Percentiles rank a stretch among this genome's conserved stretches.
Evolutionary conservation across 495 filamentous ascomycete genomes (phyloP).

Genomic region (Aspergillus biplanus): DNA sequence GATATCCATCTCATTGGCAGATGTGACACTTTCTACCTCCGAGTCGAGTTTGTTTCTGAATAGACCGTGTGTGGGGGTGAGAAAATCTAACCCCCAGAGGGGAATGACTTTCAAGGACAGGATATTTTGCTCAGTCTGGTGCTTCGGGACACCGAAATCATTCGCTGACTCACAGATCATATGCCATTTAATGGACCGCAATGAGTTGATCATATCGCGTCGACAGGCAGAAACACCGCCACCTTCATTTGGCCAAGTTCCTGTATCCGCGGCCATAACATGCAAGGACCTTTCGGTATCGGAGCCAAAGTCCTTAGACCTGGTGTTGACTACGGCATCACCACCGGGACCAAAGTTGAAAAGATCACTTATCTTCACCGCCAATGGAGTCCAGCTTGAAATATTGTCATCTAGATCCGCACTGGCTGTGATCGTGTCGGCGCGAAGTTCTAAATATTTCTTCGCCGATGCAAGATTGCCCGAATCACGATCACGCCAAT

Average conservation of each 20-base stretch:
- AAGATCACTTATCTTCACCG: conserved; percentile 64
- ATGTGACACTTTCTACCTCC: conserved; percentile 59
- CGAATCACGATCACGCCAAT: conserved; percentile 61
- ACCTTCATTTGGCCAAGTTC: conserved; percentile 69
- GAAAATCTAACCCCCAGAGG: conserved; percentile 67
- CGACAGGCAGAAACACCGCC: conserved; percentile 70
- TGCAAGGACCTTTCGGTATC: conserved; percentile 61
- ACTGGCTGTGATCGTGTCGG: conserved; percentile 62
- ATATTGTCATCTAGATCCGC: conserved; percentile 64
- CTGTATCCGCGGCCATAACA: conserved; percentile 65
- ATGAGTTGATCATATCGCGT: conserved; percentile 68
- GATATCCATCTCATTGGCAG: conserved; percentile 58
- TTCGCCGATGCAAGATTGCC: conserved; percentile 57
- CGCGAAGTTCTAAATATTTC: conserved; percentile 57
- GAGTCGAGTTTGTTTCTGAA: conserved; percentile 64
- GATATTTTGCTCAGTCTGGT: conserved; percentile 68
- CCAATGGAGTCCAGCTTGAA: conserved; percentile 61
- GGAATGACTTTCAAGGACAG: conserved; percentile 68
- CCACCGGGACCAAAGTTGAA: conserved; percentile 68
- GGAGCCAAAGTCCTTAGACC: conserved; percentile 45
- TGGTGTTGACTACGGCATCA: conserved; percentile 51
- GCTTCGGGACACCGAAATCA: conserved; percentile 66
- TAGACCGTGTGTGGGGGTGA: conserved; percentile 65
- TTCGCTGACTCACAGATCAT: conserved; percentile 69
- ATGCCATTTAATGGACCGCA: conserved; percentile 65